Base-by-base conservation (phyloP, 169 alveolate genomes). In the Babesia ovata region DNA sequence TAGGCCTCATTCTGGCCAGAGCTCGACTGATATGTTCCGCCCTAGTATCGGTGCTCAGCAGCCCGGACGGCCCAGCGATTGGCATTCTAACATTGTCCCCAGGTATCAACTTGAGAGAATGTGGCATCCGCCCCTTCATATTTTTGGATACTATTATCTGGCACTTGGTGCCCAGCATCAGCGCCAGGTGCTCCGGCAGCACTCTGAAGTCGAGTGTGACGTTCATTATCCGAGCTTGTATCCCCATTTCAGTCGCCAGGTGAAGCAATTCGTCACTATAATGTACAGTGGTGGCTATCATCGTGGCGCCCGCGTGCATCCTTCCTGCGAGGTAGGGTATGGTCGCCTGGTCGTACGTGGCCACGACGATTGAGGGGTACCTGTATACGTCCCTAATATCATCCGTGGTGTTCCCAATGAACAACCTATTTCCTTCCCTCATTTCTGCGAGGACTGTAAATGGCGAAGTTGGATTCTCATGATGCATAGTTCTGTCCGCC, bases 401-500 rank as follows among this genome's bases (percentile, higher is more conserved):
- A 11, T 73, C 56, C 48, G 70, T 42, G 11, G 44, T 63, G 49
- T 81, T 67, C 0, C 84, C 72, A 17, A 73, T 24, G 46, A 72
- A 72, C 17, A 81, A 50, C 24, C 36, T 22, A 29, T 73, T 73
- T 19, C 44, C 63, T 17, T 72, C 75, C 50, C 49, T 70, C 79
- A 81, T 71, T 11, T 70, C 50, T 26, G 62, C 56, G 19, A 81
- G 45, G 6, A 48, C 75, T 17, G 65, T 60, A 49, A 81, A 73
- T 0, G 88, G 84, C 36, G 74, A 57, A 2, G 33, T 22, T 39
- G 85, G 78, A 13, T 48, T 77, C 65, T 73, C 78, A n/a, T 76
- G 66, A 45, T 81, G 79, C 79, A 73, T 67, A 19, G 85, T 67
- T n/a, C 22, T 11, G 45, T 70, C 82, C 1, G 82, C 70, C 26